Evolutionary conservation across 1,284 basidiomycete genomes (phyloP).

Genomic region (Vanrija humicola): DNA sequence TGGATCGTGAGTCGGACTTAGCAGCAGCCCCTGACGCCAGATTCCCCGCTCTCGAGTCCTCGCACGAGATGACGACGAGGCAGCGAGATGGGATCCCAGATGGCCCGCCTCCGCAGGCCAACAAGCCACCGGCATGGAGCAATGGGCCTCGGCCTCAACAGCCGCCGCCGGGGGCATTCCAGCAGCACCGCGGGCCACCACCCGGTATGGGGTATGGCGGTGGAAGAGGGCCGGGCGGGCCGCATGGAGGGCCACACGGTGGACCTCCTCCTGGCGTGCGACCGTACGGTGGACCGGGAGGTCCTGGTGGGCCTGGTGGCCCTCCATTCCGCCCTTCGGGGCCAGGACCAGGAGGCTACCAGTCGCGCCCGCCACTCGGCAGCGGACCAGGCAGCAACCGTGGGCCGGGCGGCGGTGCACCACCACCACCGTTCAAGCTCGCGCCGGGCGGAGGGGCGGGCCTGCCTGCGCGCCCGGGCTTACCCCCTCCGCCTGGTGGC

Average conservation of each 20-base stretch:
- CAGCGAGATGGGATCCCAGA: conserved; percentile 3
- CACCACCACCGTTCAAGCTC: conserved; percentile 11
- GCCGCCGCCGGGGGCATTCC: background rate
- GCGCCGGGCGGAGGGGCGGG: conserved; percentile 1
- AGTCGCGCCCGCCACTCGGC: background rate
- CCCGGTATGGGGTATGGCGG: background rate
- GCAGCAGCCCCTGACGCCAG: background rate
- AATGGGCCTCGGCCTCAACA: background rate
- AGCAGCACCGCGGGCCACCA: background rate
- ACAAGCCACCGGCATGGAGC: conserved; percentile 4
- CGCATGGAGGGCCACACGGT: too few relatives aligned
- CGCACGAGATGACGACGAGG: conserved; percentile 43
- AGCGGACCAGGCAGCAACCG: background rate
- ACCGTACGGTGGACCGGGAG: background rate
- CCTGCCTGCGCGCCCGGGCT: background rate
- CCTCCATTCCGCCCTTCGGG: background rate
- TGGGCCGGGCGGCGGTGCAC: background rate
- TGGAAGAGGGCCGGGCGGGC: too few relatives aligned
- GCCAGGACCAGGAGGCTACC: background rate
- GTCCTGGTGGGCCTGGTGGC: conserved; percentile 1
- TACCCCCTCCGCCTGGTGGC: background rate
- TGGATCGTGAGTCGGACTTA: conserved; percentile 60
- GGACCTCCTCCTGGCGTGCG: too few relatives aligned
- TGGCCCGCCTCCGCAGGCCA: background rate
- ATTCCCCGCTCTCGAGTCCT: conserved; percentile 28